Evolutionary conservation across 2,329 filamentous ascomycete genomes (phyloP), one percentile per base, ranked within the genome.

Genomic region (Phialophora macrospora): DNA sequence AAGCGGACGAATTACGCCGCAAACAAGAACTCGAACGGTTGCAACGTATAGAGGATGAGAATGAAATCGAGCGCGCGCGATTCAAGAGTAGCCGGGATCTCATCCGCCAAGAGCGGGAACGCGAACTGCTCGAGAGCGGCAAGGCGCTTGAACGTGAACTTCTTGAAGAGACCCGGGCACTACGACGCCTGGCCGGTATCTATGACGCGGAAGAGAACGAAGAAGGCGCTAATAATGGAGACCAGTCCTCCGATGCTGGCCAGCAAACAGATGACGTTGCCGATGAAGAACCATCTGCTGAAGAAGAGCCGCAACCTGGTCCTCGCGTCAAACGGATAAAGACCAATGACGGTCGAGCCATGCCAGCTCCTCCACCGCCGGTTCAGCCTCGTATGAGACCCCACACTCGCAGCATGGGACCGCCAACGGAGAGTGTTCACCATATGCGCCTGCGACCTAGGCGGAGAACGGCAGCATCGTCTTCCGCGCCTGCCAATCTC

Each of bases 251-350:
- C 14, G 38, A 44, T 44, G 17, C 8, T 7, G 38, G 38, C 38
- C 38, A 44, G 38, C 38, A n/a, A 44, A 17, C 14, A 44, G 38
- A n/a, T 17, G 14, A 44, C 4, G 38, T 8, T n/a, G 38, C 17
- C 7, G 41, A 26, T 11, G 12, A n/a, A 30, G 9, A 12, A n/a
- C n/a, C 56, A 46, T n/a, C 41, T 11, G 24, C 34, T 22, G 34
- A 28, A 38, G 54, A 28, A 28, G 26, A 52, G 34, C 61, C 34
- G 4, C 20, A 12, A 48, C 20, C 22, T 24, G 20, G 20, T 22
- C 48, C 48, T 51, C 48, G 20, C 24, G 48, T 51, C 48, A 51
- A 51, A 26, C n/a, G 48, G 20, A 22, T 22, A 11, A 55, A 55
- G n/a, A 9, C 14, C 26, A 38, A 55, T 24, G 28, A 55, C 28